Evolutionary conservation across 2,329 filamentous ascomycete genomes (phyloP).

Genomic region (Aurifilum marmelostoma): DNA sequence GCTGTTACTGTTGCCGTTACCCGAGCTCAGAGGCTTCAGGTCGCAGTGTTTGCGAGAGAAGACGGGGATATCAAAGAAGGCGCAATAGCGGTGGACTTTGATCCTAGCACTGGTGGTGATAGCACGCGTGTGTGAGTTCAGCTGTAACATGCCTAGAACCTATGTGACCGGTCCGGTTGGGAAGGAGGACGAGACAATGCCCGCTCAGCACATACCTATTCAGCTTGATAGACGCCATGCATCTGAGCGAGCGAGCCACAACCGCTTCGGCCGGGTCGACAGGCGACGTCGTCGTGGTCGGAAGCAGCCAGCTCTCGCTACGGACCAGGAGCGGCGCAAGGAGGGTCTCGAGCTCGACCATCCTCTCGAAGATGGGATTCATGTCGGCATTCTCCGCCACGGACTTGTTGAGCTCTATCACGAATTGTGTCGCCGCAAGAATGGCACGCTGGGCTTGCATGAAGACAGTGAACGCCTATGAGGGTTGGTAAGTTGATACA

Average conservation of each 20-base stretch:
- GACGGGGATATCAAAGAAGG: constrained; percentile 54
- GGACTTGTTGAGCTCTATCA: constrained; percentile 50
- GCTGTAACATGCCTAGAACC: not conserved
- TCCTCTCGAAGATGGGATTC: constrained; percentile 44
- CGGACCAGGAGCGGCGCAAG: constrained; percentile 44
- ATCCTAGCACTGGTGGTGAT: constrained; percentile 47
- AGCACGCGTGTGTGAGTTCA: constrained; percentile 12
- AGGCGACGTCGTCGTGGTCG: constrained; percentile 40
- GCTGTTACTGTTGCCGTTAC: constrained; percentile 27
- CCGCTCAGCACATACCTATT: constrained; percentile 46
- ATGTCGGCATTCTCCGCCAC: constrained; percentile 44
- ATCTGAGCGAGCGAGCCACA: constrained; percentile 48
- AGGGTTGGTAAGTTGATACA: not conserved
- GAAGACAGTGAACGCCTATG: constrained; percentile 47
- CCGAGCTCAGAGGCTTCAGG: constrained; percentile 39
- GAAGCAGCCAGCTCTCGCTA: constrained; percentile 42
- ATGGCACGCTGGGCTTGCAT: constrained; percentile 53
- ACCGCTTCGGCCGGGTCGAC: constrained; percentile 45
- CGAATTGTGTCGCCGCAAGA: constrained; percentile 50
- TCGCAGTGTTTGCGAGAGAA: constrained; percentile 55
- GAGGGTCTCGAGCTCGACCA: constrained; percentile 45
- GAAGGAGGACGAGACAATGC: not conserved
- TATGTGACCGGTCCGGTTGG: not conserved
- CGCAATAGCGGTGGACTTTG: constrained; percentile 55
- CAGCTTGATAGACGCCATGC: constrained; percentile 53